Evolutionary conservation across 257 asterid species (phyloP).

Genomic region (Solanum paucissectum): DNA sequence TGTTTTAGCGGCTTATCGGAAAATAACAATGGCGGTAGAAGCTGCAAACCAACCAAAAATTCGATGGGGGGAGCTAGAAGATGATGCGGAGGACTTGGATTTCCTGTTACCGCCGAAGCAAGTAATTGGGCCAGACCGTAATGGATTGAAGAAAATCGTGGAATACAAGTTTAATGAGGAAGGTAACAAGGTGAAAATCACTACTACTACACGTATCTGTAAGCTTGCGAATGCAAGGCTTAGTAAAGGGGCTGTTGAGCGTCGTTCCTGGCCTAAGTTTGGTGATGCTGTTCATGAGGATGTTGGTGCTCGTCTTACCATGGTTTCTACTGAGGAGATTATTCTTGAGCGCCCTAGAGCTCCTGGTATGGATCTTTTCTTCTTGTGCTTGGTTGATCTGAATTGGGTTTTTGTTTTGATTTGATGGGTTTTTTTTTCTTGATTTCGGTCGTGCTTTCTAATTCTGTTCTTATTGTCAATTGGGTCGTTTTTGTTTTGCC

Average conservation of each 20-base stretch:
- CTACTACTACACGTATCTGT: constrained; percentile 66
- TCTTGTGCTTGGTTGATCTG: background rate
- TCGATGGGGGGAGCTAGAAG: constrained; percentile 84
- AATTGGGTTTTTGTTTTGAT: background rate
- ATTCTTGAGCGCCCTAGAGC: constrained; percentile 85
- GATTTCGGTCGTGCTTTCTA: background rate
- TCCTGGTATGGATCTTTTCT: constrained; percentile 29
- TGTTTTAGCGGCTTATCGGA: background rate
- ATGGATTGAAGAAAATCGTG: constrained; percentile 58
- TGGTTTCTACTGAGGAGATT: constrained; percentile 93
- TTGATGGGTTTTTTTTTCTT: background rate
- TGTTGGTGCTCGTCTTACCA: constrained; percentile 67
- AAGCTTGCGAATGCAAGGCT: constrained; percentile 79
- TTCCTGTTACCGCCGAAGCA: constrained; percentile 69
- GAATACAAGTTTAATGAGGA: constrained; percentile 73
- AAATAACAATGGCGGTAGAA: background rate
- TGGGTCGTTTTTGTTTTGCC: background rate
- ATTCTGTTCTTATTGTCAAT: background rate
- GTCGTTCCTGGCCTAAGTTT: constrained; percentile 82
- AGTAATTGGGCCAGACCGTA: constrained; percentile 55
- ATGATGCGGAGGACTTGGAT: constrained; percentile 69
- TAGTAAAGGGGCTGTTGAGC: constrained; percentile 75
- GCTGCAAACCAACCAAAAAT: background rate
- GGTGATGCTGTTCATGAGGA: constrained; percentile 89
- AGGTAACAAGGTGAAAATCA: constrained; percentile 65